Conservation (phyloP, 1,284 basidiomycete genomes). For the Ustilago curta region DNA sequence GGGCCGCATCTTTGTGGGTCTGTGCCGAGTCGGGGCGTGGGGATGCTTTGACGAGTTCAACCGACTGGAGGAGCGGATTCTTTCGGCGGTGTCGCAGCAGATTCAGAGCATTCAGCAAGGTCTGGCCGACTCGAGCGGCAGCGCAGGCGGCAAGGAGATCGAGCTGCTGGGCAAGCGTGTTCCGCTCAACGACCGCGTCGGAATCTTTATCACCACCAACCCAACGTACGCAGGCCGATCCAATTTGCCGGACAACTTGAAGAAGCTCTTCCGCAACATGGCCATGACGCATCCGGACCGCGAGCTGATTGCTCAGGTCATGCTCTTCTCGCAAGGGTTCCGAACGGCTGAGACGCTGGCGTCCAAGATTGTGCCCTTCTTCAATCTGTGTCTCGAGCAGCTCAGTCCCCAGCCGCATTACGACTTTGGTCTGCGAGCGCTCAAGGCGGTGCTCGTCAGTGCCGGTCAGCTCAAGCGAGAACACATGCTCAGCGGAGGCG, state of each 20-base stretch:
- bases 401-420: slow-evolving; percentile 98
- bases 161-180: slow-evolving; percentile 95
- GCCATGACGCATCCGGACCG: slow-evolving; percentile 99
- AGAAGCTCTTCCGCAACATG: slow-evolving; percentile 92
- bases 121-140: slow-evolving; percentile 74
- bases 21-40: slow-evolving; percentile 98
- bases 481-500: slow-evolving; percentile 51
- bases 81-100: slow-evolving; percentile 98
- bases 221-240: slow-evolving; percentile 95
- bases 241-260: slow-evolving; percentile 94
- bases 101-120: slow-evolving; percentile 99
- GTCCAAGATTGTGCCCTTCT: slow-evolving; percentile 98
- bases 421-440: slow-evolving; percentile 96
- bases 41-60: slow-evolving; percentile 74
- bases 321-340: slow-evolving; percentile 99
- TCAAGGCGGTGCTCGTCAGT: slow-evolving; percentile 95
- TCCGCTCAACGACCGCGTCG: slow-evolving; percentile 92
- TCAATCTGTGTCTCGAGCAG: slow-evolving; percentile 97
- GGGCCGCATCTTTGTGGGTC: slow-evolving; percentile 98
- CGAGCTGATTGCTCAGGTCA: slow-evolving; percentile 98
- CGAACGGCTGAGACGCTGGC: slow-evolving; percentile 94
- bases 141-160: slow-evolving; percentile 31
- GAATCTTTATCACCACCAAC: slow-evolving; percentile 97
- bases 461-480: slow-evolving; percentile 98
- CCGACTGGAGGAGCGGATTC: slow-evolving; percentile 94